Evolutionary conservation across 768 basidiomycete species (phyloP), one percentile per base, ranked within the genome.

Genomic region (Auricularia cornea): DNA sequence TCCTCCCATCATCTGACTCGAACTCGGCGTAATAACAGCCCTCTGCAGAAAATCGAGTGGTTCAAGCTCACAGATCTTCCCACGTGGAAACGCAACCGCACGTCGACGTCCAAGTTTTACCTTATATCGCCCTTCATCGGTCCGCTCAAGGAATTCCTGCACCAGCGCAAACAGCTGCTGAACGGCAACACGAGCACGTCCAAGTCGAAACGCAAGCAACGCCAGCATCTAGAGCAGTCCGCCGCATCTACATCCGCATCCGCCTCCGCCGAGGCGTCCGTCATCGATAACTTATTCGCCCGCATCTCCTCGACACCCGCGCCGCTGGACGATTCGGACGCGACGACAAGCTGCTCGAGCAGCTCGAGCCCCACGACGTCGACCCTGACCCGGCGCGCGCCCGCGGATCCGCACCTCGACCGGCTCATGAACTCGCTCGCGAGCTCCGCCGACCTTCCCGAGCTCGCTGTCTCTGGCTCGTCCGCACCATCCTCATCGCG

Each of bases 41-140:
- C 35, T 11, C 8, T 52, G 40, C 71, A 98, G 95, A 92, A 92
- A 80, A 98, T 98, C 68, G 89, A 94, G 72, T 99, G 97, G 97
- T 97, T 97, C 75, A 85, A 80, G 64, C 77, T 98, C 60, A 80
- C 81, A 23, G 94, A 98, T 72, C 79, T 99, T 10, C 97, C 96
- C 1, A 94, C 92, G 0, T 99, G 95, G 95, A 93, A 84, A 72
- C 84, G 84, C 68, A 88, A 83, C 71, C 90, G 83, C 70, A 77
- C 81, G 38, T 78, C 77, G 63, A 81, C 80, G 18, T 88, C 52
- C 67, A 94, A 90, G 73, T 98, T 97, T 75, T 99, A 97, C 77
- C 80, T 98, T 70, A 94, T 98, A 40, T 85, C 93, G 1, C 95
- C 96, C 3, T 97, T 98, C 77, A 93, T 99, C 68, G 81, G 54